Evolutionary conservation across 768 basidiomycete species (phyloP), one percentile per base, ranked within the genome.

Genomic region (Suillus cothurnatus): DNA sequence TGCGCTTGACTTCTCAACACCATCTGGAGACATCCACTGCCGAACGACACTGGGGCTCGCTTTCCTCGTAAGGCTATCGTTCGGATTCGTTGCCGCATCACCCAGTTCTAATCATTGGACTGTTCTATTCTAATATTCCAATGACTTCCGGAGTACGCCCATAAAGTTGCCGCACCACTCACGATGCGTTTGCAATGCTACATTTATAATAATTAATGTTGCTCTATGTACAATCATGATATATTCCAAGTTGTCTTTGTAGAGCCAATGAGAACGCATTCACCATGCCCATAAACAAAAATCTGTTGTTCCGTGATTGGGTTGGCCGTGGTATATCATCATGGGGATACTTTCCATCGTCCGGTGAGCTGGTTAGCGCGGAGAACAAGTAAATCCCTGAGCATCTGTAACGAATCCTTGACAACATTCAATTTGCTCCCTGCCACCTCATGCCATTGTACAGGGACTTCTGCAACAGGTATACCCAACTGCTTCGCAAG

Each of bases 361-460:
- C 95, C 93, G 19, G 91, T 72, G 36, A 90, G 70, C 71, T 93
- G 88, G 72, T 97, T 97, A 31, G 86, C 91, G 62, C 96, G 79
- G 39, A 98, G 84, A 36, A 98, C 84, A 56, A 97, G 71, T 73
- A 97, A 76, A 74, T 98, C 96, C 65, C 90, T 82, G 41, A 96
- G 81, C 96, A 98, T 98, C 73, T 93, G 90, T 61, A 97, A 71
- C 32, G 90, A 92, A 68, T 95, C 96, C 64, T 86, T 86, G 65
- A 93, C 83, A 50, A 98, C 88, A 68, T 90, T 88, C 67, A 98
- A 82, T 78, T 98, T 98, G 80, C 94, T 95, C 49, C 96, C 96
- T 0, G 88, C 84, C 3, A 98, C 92, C 78, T 98, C 96, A 66
- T 94, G 91, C 96, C 96, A 98, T 68, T 89, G 86, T 34, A 98